Evolutionary conservation across 2,329 filamentous ascomycete genomes (phyloP).

Genomic region (Colletotrichum phormii): DNA sequence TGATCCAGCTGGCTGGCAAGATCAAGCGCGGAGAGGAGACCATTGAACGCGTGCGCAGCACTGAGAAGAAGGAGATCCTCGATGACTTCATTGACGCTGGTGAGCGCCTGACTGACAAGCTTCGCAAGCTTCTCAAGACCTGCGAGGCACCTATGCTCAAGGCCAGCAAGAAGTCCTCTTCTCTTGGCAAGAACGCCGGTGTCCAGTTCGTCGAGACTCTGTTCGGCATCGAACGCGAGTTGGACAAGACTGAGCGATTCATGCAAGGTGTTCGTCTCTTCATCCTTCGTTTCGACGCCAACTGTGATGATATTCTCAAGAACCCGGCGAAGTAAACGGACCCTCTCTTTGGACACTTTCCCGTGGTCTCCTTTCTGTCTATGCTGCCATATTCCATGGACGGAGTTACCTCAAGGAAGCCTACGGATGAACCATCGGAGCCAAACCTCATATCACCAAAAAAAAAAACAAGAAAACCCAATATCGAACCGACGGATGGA

Average conservation of each 20-base stretch:
- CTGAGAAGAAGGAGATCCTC: slow-evolving; percentile 82
- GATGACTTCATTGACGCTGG: slow-evolving; percentile 92
- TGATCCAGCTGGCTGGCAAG: slow-evolving; percentile 94
- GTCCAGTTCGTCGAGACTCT: slow-evolving; percentile 96
- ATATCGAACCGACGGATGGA: slow-evolving; percentile 31
- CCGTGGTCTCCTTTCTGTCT: slow-evolving; percentile 37
- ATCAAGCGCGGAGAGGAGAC: slow-evolving; percentile 90
- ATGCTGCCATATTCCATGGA: background rate
- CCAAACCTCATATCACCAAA: slow-evolving; percentile 2
- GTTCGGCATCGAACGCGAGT: slow-evolving; percentile 90
- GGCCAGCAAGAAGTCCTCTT: slow-evolving; percentile 78
- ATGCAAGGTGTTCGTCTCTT: slow-evolving; percentile 91
- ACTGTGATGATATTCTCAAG: slow-evolving; percentile 89
- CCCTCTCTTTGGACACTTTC: slow-evolving; percentile 15
- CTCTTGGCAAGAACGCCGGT: slow-evolving; percentile 91
- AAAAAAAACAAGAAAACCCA: slow-evolving; percentile 24
- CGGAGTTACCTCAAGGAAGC: slow-evolving; percentile 5
- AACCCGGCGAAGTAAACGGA: slow-evolving; percentile 64
- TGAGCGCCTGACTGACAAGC: slow-evolving; percentile 85
- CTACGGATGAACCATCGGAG: slow-evolving; percentile 19
- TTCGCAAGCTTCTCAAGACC: slow-evolving; percentile 86
- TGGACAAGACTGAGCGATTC: slow-evolving; percentile 90
- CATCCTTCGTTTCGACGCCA: slow-evolving; percentile 94
- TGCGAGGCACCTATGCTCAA: slow-evolving; percentile 97
- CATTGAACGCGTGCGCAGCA: slow-evolving; percentile 76